Percentiles rank a stretch among this genome's conserved stretches.
Conservation (phyloP, 495 filamentous ascomycete genomes). For the Penicillium daleae region DNA sequence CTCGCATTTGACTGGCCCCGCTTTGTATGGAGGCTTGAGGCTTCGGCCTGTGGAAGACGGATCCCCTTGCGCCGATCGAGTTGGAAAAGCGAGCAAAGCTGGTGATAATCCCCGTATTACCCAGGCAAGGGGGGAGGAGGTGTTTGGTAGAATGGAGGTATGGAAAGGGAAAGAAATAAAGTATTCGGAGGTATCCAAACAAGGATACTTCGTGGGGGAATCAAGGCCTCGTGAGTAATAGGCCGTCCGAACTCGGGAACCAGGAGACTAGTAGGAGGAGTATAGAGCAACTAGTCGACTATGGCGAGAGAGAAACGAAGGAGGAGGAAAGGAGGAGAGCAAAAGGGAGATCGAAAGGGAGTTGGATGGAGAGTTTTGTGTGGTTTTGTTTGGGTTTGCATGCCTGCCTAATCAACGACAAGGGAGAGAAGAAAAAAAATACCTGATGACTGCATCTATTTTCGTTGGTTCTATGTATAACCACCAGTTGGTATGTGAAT, state of each 20-base stretch:
- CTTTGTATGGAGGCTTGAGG: background rate
- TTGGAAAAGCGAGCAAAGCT: background rate
- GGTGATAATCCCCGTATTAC: too few species aligned
- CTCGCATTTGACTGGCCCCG: constrained; percentile 9
- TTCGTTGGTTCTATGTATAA: too few species aligned
- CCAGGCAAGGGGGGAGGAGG: background rate
- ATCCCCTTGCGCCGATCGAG: constrained; percentile 1
- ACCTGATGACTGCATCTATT: background rate
- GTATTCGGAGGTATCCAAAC: background rate
- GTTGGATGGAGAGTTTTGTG: background rate
- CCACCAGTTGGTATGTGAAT: too few species aligned
- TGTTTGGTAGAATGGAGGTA: too few species aligned
- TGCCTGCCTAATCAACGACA: too few species aligned
- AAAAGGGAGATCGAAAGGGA: background rate
- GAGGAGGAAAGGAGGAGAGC: background rate
- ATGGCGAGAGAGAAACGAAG: background rate
- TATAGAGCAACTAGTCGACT: background rate
- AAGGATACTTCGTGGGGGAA: too few species aligned
- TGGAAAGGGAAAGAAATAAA: background rate
- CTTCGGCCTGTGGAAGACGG: background rate
- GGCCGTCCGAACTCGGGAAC: too few species aligned
- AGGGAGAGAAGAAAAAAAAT: background rate
- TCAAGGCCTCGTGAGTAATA: too few species aligned
- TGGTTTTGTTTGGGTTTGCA: background rate
- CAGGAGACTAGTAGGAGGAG: too few species aligned